Base-by-base conservation (phyloP, 2,329 filamentous ascomycete genomes). In the Aureobasidium lini region DNA sequence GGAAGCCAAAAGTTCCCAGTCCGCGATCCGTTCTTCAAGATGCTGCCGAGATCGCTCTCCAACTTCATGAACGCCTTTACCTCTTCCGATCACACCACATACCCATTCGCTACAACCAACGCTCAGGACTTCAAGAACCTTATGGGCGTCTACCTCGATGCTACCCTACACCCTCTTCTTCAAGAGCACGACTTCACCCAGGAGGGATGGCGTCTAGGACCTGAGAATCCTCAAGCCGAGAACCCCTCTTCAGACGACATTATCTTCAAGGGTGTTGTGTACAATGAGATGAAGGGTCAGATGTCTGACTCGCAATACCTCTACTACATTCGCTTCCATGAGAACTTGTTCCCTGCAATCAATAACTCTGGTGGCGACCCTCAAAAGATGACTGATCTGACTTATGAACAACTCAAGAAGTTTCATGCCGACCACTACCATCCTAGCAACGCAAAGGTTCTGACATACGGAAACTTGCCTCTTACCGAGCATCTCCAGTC, bases 31-130 rank as follows among this genome's bases (percentile, higher is more conserved):
- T 99, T 99, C 80, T 99, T 99, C 81, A 99, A 97, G 82, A 99
- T 99, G 94, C 83, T 99, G 29, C 94, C 94, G 23, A 86, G 94
- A 66, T 96, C 94, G 5, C 81, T 99, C n/a, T 96, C 94, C 64
- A 99, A 97, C 75, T 99, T 96, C 71, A 99, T 99, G 94, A 99
- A 99, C 73, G 94, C 94, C 62, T 96, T 97, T 71, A 99, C 94
- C 43, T 91, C 92, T 29, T 88, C 91, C 23, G 93, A 97, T 69
- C 92, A 99, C 72, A 99, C 94, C 10, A 95, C 90, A 66, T 99
- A 99, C 70, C 94, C 94, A 1, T 99, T 99, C 73, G 92, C 94
- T 60, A 99, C 94, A 2, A 99, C 94, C 28, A 99, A 99, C 69
- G 80, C 84, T 18, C 90, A 96, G 72, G 94, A 99, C 69, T 99